A percentile compares a stretch with the other conserved stretches of the same genome.
Evolutionary conservation across 2,329 filamentous ascomycete species (phyloP).

Genomic region (Chaetomium olivaceum): DNA sequence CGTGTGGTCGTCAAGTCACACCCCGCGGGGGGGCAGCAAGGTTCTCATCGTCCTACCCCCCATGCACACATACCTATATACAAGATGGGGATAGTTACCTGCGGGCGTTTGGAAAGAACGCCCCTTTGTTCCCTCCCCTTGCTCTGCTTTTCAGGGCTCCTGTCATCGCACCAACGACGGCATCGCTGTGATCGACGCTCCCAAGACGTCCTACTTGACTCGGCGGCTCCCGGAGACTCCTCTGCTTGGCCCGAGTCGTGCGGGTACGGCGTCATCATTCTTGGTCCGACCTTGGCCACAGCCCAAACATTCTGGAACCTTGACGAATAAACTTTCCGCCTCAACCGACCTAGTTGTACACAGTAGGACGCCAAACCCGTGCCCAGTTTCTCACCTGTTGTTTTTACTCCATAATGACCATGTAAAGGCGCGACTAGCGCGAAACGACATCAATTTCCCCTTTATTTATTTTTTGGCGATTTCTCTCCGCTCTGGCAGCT

Average conservation of each 20-base stretch:
- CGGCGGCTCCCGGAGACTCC: background rate
- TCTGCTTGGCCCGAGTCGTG: background rate
- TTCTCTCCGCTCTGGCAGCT: constrained; percentile 4
- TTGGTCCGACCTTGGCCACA: constrained; percentile 22
- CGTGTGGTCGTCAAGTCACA: background rate
- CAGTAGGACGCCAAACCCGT: background rate
- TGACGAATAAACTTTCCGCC: constrained; percentile 1
- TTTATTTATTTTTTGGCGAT: constrained; percentile 2
- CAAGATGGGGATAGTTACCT: background rate
- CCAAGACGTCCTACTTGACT: background rate
- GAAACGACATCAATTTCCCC: background rate
- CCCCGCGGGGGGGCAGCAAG: background rate
- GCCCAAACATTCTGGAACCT: constrained; percentile 6
- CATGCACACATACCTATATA: background rate
- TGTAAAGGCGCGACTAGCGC: constrained; percentile 20
- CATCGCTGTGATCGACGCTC: constrained; percentile 9
- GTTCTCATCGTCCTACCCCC: background rate
- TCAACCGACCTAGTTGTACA: background rate
- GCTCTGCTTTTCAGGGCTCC: background rate
- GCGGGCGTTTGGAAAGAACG: background rate
- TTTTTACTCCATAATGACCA: background rate
- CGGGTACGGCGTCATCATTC: constrained; percentile 22
- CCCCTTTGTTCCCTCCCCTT: background rate
- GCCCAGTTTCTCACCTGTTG: constrained; percentile 1
- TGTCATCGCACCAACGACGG: background rate